Percentiles rank a stretch among this genome's conserved stretches.
phyloP scores from a whole-genome alignment of 305 asterid species.

The Striga hermonthica region DNA sequence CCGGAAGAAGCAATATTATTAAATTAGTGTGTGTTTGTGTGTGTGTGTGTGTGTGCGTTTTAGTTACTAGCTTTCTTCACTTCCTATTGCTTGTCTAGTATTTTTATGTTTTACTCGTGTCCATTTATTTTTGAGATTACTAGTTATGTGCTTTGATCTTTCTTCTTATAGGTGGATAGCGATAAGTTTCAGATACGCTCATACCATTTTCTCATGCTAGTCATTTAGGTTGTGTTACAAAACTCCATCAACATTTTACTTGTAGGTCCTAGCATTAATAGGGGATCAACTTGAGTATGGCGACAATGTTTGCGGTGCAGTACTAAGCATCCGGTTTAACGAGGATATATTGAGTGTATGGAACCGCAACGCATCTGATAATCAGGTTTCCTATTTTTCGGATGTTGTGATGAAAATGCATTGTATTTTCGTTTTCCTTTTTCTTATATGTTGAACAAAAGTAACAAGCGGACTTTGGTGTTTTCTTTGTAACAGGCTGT shows the following conservation, averaged over 20 bases:
- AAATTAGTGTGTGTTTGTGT: too few species aligned
- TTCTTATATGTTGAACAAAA: background rate
- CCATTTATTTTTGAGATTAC: background rate
- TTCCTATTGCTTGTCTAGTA: conserved; percentile 1
- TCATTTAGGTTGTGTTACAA: too few species aligned
- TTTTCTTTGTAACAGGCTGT: conserved; percentile 55
- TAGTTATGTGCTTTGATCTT: too few species aligned
- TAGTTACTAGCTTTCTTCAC: conserved; percentile 8
- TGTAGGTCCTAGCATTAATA: conserved; percentile 82
- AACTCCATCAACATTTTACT: background rate
- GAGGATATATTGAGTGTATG: conserved; percentile 95
- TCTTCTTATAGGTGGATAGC: too few species aligned
- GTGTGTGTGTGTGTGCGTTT: too few species aligned
- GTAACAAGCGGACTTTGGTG: conserved; percentile 10
- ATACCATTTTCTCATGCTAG: too few species aligned
- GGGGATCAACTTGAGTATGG: conserved; percentile 93
- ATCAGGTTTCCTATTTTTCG: conserved; percentile 55
- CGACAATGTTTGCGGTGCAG: conserved; percentile 88
- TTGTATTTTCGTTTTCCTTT: background rate
- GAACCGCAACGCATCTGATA: conserved; percentile 90
- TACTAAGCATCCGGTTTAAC: conserved; percentile 78
- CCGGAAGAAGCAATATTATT: too few species aligned
- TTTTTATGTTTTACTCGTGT: conserved; percentile 1
- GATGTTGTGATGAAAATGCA: background rate
- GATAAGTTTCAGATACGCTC: too few species aligned